Percentiles rank a stretch among this genome's conserved stretches.
phyloP scores from a whole-genome alignment of 2,329 filamentous ascomycete species.

The Coleophoma crateriformis region DNA sequence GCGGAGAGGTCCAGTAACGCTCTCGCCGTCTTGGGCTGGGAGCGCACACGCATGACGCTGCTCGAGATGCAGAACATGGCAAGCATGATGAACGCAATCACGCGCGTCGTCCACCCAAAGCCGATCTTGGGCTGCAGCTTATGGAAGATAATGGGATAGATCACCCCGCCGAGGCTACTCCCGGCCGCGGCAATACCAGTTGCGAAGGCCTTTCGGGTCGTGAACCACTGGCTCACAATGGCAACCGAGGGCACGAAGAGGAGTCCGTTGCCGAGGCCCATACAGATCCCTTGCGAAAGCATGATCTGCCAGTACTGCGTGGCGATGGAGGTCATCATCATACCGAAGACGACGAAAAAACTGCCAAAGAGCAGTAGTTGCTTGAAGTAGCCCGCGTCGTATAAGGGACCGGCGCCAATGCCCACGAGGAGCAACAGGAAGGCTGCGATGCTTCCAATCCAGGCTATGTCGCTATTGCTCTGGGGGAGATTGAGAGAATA shows the following conservation, averaged over 20 bases:
- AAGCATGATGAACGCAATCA: conserved; percentile 5
- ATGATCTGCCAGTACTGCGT: conserved; percentile 37
- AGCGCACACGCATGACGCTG: neutral
- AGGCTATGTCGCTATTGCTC: conserved; percentile 29
- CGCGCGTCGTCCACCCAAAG: conserved; percentile 6
- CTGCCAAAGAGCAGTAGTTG: conserved; percentile 32
- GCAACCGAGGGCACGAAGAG: conserved; percentile 46
- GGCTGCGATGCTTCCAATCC: conserved; percentile 41
- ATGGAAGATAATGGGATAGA: conserved; percentile 53
- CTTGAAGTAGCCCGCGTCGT: conserved; percentile 40
- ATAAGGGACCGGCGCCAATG: conserved; percentile 37
- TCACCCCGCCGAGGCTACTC: conserved; percentile 53
- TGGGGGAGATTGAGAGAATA: conserved; percentile 31
- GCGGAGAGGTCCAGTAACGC: neutral
- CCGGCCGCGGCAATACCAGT: conserved; percentile 39
- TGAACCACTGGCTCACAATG: conserved; percentile 45
- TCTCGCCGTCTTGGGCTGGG: neutral
- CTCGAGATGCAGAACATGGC: neutral
- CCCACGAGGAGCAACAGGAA: conserved; percentile 39
- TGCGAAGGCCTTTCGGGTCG: conserved; percentile 26
- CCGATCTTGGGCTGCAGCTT: conserved; percentile 32
- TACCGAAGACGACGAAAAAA: conserved; percentile 37
- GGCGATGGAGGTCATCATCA: conserved; percentile 35
- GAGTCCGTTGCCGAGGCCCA: conserved; percentile 38
- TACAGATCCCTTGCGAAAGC: conserved; percentile 37